A percentile compares a stretch with the other conserved stretches of the same genome.
These are phyloP conservation scores for Trametes cingulata DNA, from an alignment of 768 basidiomycete species.

Conservation along the genomic window DNA sequence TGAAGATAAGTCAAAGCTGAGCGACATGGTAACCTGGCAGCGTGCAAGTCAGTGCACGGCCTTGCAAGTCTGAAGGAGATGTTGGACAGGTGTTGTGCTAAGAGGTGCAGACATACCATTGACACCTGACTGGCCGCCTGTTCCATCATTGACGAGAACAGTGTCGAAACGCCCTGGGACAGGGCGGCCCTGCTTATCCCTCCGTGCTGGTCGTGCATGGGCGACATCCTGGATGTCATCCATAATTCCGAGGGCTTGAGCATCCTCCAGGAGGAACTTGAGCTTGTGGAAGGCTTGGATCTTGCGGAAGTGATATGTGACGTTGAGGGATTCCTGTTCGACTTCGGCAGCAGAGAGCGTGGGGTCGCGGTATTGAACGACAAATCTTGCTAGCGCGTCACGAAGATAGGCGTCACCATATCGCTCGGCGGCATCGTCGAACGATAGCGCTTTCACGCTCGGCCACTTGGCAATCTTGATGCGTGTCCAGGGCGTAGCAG, in stretches of 20 bases:
- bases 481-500: neutral
- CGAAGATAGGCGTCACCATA: neutral
- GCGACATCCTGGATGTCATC: conserved; percentile 34
- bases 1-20: conserved; percentile 31
- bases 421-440: neutral
- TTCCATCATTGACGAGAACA: conserved; percentile 28
- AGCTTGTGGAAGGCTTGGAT: conserved; percentile 35
- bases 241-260: conserved; percentile 12
- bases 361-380: neutral
- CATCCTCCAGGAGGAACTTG: conserved; percentile 29
- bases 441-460: neutral
- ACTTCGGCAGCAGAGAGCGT: neutral
- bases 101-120: conserved; percentile 19
- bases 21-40: conserved; percentile 27
- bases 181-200: conserved; percentile 10
- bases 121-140: neutral
- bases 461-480: neutral
- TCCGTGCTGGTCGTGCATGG: conserved; percentile 26
- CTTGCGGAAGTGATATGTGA: conserved; percentile 25
- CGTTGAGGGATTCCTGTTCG: neutral
- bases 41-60: no score
- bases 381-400: conserved; percentile 2
- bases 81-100: no score
- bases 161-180: conserved; percentile 38
- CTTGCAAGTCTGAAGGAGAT: no score